Conservation (phyloP, 2,329 filamentous ascomycete species). For the Monilinia aucupariae region DNA sequence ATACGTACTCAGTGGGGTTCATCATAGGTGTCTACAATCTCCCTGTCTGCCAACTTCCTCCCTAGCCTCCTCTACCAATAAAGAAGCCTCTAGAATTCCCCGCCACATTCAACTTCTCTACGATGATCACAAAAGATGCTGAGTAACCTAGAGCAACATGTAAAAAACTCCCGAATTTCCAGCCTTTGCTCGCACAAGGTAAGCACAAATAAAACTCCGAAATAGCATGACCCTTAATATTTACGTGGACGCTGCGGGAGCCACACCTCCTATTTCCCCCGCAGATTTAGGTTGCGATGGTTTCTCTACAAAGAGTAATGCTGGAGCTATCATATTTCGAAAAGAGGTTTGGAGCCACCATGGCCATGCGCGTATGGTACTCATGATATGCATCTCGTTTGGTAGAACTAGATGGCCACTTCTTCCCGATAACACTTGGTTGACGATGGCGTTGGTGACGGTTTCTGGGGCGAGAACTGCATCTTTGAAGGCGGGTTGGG, state of each 20-base stretch:
- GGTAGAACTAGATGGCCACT: constrained; percentile 51
- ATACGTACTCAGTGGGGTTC: neutral
- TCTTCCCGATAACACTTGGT: constrained; percentile 51
- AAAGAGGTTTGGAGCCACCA: constrained; percentile 26
- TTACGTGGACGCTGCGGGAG: constrained; percentile 9
- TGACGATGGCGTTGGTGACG: constrained; percentile 56
- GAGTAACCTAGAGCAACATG: constrained; percentile 10
- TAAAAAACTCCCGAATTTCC: neutral
- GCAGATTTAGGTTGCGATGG: neutral
- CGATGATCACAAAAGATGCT: neutral
- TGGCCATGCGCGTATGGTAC: constrained; percentile 29
- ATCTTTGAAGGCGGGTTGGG: constrained; percentile 44
- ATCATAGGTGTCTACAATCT: neutral
- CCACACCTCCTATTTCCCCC: neutral
- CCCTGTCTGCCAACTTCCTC: neutral
- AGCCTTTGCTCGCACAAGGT: neutral
- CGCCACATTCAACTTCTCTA: neutral
- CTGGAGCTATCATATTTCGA: constrained; percentile 23
- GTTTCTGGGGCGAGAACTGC: constrained; percentile 53
- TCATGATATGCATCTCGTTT: constrained; percentile 19
- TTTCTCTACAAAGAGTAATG: constrained; percentile 1
- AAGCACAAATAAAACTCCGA: neutral
- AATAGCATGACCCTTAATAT: neutral
- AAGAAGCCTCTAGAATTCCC: neutral
- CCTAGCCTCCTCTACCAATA: neutral